Evolutionary conservation across 139 green algal genomes (phyloP).

Genomic region (Limnomonas spitsbergensis): DNA sequence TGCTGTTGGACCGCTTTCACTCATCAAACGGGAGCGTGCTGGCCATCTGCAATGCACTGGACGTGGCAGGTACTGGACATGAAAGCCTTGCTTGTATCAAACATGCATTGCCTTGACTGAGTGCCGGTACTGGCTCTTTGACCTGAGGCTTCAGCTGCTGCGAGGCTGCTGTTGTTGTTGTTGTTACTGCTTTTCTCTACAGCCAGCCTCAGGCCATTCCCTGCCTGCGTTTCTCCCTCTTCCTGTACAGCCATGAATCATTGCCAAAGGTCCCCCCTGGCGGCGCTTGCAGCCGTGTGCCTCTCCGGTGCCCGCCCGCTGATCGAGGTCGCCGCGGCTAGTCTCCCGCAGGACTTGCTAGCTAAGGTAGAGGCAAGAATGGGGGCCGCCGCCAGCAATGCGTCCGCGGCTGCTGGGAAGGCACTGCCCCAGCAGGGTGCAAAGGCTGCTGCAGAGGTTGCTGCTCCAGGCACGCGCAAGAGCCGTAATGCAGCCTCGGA

Average conservation of each 20-base stretch:
- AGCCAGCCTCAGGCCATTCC: not conserved
- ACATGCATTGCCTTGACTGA: not conserved
- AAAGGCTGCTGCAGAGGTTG: too few relatives aligned
- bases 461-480: too few relatives aligned
- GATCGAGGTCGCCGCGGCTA: not conserved
- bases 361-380: not conserved
- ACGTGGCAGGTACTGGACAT: constrained; percentile 2
- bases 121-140: not conserved
- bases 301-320: too few relatives aligned
- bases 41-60: not conserved
- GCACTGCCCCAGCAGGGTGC: not conserved
- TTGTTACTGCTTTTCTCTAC: not conserved
- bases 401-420: not conserved
- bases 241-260: not conserved
- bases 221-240: too few relatives aligned
- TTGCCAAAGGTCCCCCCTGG: not conserved
- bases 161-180: not conserved
- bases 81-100: not conserved
- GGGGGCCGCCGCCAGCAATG: not conserved
- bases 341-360: not conserved
- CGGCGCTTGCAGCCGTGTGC: too few relatives aligned
- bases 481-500: too few relatives aligned
- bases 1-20: constrained; percentile 2
- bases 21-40: constrained; percentile 1
- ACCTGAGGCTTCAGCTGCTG: not conserved